Conservation (phyloP, 306 rosid species). For the Malus sylvestris region DNA sequence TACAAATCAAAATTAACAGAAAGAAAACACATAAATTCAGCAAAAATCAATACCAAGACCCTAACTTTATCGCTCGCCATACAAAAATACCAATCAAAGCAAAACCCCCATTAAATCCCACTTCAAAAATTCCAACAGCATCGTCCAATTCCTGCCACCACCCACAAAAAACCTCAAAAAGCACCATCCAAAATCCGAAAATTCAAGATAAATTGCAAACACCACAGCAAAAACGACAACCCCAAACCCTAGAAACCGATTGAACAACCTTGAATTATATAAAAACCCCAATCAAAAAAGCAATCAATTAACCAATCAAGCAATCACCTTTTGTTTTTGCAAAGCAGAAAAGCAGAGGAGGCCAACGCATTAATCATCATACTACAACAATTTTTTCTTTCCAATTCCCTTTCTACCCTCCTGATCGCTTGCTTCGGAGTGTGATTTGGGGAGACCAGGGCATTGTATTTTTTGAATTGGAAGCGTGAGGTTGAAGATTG, state of each 20-base stretch:
- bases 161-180: background rate
- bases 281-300: background rate
- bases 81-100: background rate
- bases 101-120: constrained; percentile 14
- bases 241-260: constrained; percentile 5
- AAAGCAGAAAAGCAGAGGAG: constrained; percentile 39
- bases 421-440: background rate
- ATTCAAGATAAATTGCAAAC: background rate
- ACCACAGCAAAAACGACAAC: background rate
- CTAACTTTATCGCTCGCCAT: background rate
- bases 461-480: background rate
- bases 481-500: constrained; percentile 33
- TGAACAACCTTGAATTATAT: constrained; percentile 6
- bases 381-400: constrained; percentile 10
- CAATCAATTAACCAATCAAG: background rate
- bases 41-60: constrained; percentile 14
- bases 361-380: constrained; percentile 45
- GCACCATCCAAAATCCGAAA: background rate
- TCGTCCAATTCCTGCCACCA: constrained; percentile 15
- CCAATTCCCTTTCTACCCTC: constrained; percentile 13
- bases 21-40: background rate
- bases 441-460: constrained; percentile 2
- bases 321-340: constrained; percentile 45
- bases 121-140: background rate
- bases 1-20: background rate